Base-by-base conservation (phyloP, 225 moss, liverwort and hornwort species). In the Climacium dendroides region DNA sequence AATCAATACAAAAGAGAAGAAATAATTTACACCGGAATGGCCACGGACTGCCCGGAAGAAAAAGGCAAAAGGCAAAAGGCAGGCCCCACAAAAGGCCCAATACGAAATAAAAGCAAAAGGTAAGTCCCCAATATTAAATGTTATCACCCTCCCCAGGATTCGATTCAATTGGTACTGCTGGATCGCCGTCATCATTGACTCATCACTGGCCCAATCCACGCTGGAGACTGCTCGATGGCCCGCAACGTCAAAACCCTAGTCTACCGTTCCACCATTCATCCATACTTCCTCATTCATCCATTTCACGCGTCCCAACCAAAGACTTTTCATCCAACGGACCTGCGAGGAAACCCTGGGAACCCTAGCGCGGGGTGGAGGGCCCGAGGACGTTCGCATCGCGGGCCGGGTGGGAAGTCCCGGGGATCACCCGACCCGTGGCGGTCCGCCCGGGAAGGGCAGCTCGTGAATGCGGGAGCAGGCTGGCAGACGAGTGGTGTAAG, bases 111-210 rank as follows among this genome's bases (percentile, higher is more conserved):
- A 88, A 78, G 84, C 52, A 60, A 50, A 59, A 78, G 61, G 52
- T 32, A 58, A 29, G 25, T 32, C 32, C 17, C 11, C 0, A 30
- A 30, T 67, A 78, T 83, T 45, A 30, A 88, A 78, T 32, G 9
- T 61, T 88, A 78, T 88, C 88, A 11, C 61, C 17, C 76, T 48
- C 48, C 26, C 53, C 53, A 54, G 35, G 67, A 86, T 54, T 41
- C 41, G 76, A 82, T 82, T 52, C 22, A 28, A 86, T 89, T 89
- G 86, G 89, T 45, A 70, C 82, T 65, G 41, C 82, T 69, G 86
- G 89, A 89, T 89, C 86, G 82, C 89, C 82, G 78, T 61, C 86
- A 89, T 86, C 86, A 86, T 86, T 82, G 86, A 86, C 86, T 82
- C 77, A 82, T 77, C 67, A 39, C 69, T 48, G 69, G 59, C 14